phyloP scores from a whole-genome alignment of 352 stramenopile genomes.

The Phytopythium mirpurense region DNA sequence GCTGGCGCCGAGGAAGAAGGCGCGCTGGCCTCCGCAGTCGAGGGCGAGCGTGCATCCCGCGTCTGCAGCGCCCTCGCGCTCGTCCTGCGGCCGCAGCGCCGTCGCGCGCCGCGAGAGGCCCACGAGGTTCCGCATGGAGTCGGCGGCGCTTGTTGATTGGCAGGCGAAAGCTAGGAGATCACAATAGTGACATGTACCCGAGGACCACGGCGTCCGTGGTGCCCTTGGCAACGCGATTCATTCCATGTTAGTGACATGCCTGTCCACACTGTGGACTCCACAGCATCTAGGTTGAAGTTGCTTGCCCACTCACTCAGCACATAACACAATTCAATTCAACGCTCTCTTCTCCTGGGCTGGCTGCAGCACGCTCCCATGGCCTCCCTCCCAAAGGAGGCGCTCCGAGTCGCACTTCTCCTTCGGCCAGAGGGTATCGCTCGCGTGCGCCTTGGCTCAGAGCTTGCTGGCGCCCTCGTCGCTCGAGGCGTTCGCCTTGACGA shows the following conservation, averaged over 20 bases:
- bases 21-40: constrained; percentile 24
- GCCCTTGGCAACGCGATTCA: too few relatives aligned
- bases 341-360: too few relatives aligned
- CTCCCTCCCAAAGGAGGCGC: too few relatives aligned
- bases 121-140: constrained; percentile 51
- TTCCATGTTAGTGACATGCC: constrained; percentile 3
- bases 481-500: constrained; percentile 32
- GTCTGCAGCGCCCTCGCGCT: background rate
- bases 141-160: constrained; percentile 1
- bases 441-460: constrained; percentile 11
- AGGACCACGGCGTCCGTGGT: too few relatives aligned
- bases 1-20: constrained; percentile 27
- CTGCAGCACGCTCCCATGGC: too few relatives aligned
- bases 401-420: too few relatives aligned
- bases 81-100: constrained; percentile 18
- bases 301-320: too few relatives aligned
- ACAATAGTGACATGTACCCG: background rate
- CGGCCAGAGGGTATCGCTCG: too few relatives aligned
- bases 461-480: constrained; percentile 19
- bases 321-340: too few relatives aligned
- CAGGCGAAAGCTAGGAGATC: background rate
- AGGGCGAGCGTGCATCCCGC: constrained; percentile 22
- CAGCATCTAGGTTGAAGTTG: too few relatives aligned
- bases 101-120: constrained; percentile 39
- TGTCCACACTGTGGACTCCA: too few relatives aligned